Conservation (phyloP, 2,329 filamentous ascomycete genomes). For the Aureobasidium sp. region DNA sequence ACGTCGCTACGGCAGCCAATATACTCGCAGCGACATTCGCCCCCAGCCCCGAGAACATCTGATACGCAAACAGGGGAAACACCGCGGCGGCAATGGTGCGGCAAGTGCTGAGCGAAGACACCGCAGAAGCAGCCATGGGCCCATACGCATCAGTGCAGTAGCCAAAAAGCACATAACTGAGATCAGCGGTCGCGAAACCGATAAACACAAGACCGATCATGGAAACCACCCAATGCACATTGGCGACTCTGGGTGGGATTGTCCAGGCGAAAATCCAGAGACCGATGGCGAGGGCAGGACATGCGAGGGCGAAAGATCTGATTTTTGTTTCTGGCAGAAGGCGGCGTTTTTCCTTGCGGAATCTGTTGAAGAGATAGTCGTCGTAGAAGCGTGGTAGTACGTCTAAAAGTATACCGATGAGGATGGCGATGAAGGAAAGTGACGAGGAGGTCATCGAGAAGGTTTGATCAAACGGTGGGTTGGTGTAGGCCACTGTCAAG, state of each 20-base stretch:
- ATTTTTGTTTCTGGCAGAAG: constrained; percentile 39
- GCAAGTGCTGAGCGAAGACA: constrained; percentile 32
- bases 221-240: constrained; percentile 36
- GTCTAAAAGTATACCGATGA: constrained; percentile 47
- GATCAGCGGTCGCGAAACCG: constrained; percentile 42
- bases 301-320: constrained; percentile 36
- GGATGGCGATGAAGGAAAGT: constrained; percentile 49
- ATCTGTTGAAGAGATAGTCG: constrained; percentile 25
- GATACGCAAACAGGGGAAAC: constrained; percentile 32
- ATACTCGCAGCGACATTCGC: constrained; percentile 15
- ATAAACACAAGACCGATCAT: constrained; percentile 35
- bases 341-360: constrained; percentile 20
- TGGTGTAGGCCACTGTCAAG: constrained; percentile 21
- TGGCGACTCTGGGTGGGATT: constrained; percentile 32
- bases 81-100: constrained; percentile 30
- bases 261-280: constrained; percentile 42
- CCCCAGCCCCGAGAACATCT: constrained; percentile 13
- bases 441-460: constrained; percentile 40
- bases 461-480: constrained; percentile 24
- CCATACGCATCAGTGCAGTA: constrained; percentile 38
- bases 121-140: constrained; percentile 36
- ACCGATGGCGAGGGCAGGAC: constrained; percentile 34
- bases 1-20: constrained; percentile 34
- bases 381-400: constrained; percentile 38
- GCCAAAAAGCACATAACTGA: constrained; percentile 33